Base-by-base conservation (phyloP, 163 green algal species). In the Volvox carteri region DNA sequence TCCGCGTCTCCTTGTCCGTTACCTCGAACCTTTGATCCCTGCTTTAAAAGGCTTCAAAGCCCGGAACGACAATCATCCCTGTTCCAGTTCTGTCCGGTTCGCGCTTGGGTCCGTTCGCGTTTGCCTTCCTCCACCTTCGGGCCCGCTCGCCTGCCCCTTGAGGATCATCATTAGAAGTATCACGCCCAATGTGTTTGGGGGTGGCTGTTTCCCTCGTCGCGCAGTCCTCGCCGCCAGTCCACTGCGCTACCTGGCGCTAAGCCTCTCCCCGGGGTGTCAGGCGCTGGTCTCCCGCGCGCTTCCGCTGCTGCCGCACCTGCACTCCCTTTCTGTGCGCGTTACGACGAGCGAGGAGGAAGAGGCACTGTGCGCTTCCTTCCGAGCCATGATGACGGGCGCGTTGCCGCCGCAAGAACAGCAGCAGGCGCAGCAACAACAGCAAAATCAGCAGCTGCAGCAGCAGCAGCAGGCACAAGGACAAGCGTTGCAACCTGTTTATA, bases 271-370 rank as follows among this genome's bases (percentile, higher is more conserved):
- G 30, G 62, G 79, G 44, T 87, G 79, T 44, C 62, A 77, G 42
- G 0, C 44, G 42, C 46, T 87, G 42, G 30, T 87, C 2, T 67
- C 62, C 19, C 12, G 30, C 62, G 62, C 44, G n/a, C 79, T 87
- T 41, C 79, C 79, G 60, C 79, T 87, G 62, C 79, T 87, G 62
- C 79, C 79, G 23, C 19, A 68, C 79, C 62, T 87, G 62, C n/a
- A 39, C 30, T 78, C 62, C 11, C 60, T 87, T 16, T 9, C 62
- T 2, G 79, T 87, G 62, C 79, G 79, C 18, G 79, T 87, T 16
- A 87, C 79, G 37, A 37, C 44, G 23, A 52, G 33, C 30, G 60
- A 87, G 60, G 79, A 87, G 79, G 79, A 87, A 62, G 79, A 78
- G 30, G 79, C 62, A 33, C 46, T 87, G 62, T 70, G 30, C 62